Conservation (phyloP, 768 basidiomycete species). For the Auriscalpium microsporum region DNA sequence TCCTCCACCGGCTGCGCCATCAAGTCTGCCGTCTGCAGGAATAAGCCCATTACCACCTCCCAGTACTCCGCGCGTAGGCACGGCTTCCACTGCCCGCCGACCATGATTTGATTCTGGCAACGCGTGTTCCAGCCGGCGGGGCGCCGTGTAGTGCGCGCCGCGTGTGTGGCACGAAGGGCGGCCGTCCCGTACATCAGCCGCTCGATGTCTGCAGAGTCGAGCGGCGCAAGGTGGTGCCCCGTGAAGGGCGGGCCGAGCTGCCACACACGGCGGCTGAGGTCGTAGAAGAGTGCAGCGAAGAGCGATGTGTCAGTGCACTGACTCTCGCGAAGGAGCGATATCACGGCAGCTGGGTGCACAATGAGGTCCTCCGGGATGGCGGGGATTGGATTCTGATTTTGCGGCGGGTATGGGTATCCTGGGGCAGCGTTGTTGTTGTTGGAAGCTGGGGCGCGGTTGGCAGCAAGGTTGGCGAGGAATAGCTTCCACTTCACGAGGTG, state of each 20-base stretch:
- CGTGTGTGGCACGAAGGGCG: constrained; percentile 11
- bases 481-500: constrained; percentile 1
- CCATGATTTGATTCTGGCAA: background rate
- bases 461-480: background rate
- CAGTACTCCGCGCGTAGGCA: background rate
- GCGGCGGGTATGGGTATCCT: background rate
- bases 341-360: constrained; percentile 18
- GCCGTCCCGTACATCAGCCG: constrained; percentile 18
- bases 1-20: background rate
- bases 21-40: background rate
- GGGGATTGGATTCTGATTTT: background rate
- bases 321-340: constrained; percentile 19
- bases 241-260: constrained; percentile 12
- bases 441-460: background rate
- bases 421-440: background rate
- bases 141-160: background rate
- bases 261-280: constrained; percentile 18
- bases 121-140: background rate
- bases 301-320: constrained; percentile 10
- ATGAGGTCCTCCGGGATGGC: constrained; percentile 7
- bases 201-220: constrained; percentile 17
- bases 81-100: background rate
- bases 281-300: constrained; percentile 22
- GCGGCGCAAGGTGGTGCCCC: constrained; percentile 17
- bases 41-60: background rate